Evolutionary conservation across 352 stramenopile genomes (phyloP), one percentile per base, ranked within the genome.

Genomic region (Blastocystis sp.): DNA sequence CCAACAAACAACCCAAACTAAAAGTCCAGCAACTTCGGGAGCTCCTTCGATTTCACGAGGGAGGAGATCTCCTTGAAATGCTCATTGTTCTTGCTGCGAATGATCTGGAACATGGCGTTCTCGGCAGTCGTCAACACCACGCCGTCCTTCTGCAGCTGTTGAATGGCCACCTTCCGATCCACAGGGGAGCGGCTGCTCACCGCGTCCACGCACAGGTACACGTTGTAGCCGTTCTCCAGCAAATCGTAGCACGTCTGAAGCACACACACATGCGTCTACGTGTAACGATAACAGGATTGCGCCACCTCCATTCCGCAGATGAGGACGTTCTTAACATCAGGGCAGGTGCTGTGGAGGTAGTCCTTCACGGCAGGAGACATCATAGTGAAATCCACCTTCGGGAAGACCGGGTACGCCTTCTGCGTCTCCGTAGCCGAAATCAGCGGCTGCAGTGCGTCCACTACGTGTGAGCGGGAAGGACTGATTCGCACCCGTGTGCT

Each of bases 201-300:
- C 0, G 93, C 93, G 82, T 96, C 93, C 28, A 93, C 92, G 65
- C 94, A 89, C 28, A 96, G 91, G 89, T 95, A 93, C 38, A 96
- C 93, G 74, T 95, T 93, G 87, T 94, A 95, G 42, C 93, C 93
- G n/a, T 92, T 91, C 34, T 94, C 93, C 45, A 95, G 78, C 78
- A 96, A 88, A 63, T 95, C 93, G 11, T 95, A 90, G 69, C 92
- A 94, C 77, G 93, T 96, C 91, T 96, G 93, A 63, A 95, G 89
- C 54, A 96, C 92, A 65, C 93, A 96, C 74, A 96, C 93, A 74
- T 96, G 93, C 21, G 91, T 92, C 78, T 82, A 82, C 14, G n/a
- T 24, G 14, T 82, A 4, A 21, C 76, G 4, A 14, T 11, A 17
- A 24, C 43, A 2, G 2, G 21, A 21, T 17, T 43, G 9, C 10